These are phyloP conservation scores for Eustoma russellianum DNA, from an alignment of 257 asterid species.

Conservation along the genomic window DNA sequence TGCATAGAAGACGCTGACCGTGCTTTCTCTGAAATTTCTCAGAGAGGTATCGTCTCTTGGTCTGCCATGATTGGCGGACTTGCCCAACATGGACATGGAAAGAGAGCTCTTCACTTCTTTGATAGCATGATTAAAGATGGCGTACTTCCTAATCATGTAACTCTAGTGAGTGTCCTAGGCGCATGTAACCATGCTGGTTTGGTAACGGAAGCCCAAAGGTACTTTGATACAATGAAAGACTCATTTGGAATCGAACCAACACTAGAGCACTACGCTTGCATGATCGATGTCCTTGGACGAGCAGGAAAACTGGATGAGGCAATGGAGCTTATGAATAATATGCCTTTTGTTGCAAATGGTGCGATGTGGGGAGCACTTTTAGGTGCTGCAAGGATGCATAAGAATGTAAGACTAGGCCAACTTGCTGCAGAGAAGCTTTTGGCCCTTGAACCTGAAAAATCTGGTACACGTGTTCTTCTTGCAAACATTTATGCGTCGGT, in stretches of 20 bases:
- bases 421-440: constrained; percentile 52
- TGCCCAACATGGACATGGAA: constrained; percentile 71
- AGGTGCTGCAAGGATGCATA: constrained; percentile 70
- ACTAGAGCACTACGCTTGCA: constrained; percentile 79
- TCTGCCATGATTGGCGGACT: constrained; percentile 77
- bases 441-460: constrained; percentile 57
- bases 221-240: constrained; percentile 47
- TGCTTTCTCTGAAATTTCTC: constrained; percentile 46
- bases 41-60: constrained; percentile 60
- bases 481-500: constrained; percentile 68
- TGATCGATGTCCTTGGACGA: constrained; percentile 75
- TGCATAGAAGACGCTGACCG: constrained; percentile 53
- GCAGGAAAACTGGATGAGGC: constrained; percentile 65
- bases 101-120: constrained; percentile 46
- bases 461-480: constrained; percentile 63
- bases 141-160: constrained; percentile 54
- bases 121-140: constrained; percentile 45
- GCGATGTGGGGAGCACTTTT: constrained; percentile 73
- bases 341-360: constrained; percentile 68
- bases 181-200: constrained; percentile 83
- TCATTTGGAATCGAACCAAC: constrained; percentile 47
- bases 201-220: constrained; percentile 47
- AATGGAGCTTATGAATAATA: constrained; percentile 31
- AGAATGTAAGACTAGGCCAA: constrained; percentile 54
- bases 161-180: constrained; percentile 59